These are phyloP conservation scores for Paraurostyla sp. DNA, from an alignment of 73 alveolate genomes.

Conservation along the genomic window DNA sequence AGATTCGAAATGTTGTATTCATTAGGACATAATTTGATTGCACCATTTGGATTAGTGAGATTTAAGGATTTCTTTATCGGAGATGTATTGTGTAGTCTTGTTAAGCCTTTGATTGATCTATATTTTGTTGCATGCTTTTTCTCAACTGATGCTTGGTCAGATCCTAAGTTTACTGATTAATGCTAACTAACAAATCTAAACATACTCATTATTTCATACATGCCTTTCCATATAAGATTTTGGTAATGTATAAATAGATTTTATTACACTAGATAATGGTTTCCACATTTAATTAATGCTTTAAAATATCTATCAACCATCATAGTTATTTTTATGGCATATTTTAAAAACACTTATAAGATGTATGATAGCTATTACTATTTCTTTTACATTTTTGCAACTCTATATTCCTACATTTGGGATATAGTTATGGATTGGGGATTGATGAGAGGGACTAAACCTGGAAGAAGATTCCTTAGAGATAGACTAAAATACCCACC, in stretches of 20 bases:
- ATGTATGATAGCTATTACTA: neutral
- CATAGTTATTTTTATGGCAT: conserved; percentile 25
- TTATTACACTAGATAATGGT: conserved; percentile 78
- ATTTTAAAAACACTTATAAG: neutral
- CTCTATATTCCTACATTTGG: conserved; percentile 78
- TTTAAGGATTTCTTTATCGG: conserved; percentile 85
- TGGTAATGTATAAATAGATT: conserved; percentile 86
- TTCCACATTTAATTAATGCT: conserved; percentile 92
- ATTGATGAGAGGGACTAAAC: conserved; percentile 62
- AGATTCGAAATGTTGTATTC: conserved; percentile 22
- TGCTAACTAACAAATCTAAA: neutral
- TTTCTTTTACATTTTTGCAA: conserved; percentile 18
- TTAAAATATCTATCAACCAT: conserved; percentile 81
- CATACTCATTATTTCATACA: conserved; percentile 65
- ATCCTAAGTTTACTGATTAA: neutral
- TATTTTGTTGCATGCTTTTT: conserved; percentile 69
- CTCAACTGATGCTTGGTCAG: conserved; percentile 67
- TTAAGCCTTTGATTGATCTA: conserved; percentile 75
- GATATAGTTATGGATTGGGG: conserved; percentile 93
- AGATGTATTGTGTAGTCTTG: conserved; percentile 81
- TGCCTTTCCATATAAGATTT: conserved; percentile 87
- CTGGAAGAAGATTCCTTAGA: conserved; percentile 77
- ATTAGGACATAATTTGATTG: neutral
- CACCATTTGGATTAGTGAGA: conserved; percentile 73
- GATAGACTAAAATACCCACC: conserved; percentile 82